Conservation (phyloP, 306 rosid species). For the Gillenia trifoliata region DNA sequence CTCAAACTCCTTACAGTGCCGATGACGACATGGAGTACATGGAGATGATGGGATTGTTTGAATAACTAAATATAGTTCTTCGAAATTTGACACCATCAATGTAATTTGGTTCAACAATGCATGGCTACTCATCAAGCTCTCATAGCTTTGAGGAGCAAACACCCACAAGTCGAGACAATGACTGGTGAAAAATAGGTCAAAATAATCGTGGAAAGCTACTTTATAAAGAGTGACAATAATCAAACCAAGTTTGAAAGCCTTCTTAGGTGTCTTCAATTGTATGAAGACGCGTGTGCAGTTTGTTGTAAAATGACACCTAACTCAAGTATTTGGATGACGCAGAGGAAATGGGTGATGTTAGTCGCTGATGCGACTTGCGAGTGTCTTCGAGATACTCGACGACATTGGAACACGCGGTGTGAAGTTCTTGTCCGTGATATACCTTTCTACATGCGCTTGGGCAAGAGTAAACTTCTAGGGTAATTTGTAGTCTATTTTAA, state of each 20-base stretch:
- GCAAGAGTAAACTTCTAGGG: conserved; percentile 50
- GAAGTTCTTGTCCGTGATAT: conserved; percentile 64
- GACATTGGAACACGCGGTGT: conserved; percentile 45
- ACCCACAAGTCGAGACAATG: conserved; percentile 32
- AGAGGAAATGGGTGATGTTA: conserved; percentile 87
- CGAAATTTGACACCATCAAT: conserved; percentile 63
- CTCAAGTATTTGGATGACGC: conserved; percentile 81
- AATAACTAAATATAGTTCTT: too few species aligned
- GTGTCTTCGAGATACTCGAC: conserved; percentile 65
- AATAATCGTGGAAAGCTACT: conserved; percentile 68
- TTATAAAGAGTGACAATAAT: conserved; percentile 64
- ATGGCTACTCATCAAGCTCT: conserved; percentile 58
- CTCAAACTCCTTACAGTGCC: conserved; percentile 41
- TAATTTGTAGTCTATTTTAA: neutral
- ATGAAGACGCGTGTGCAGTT: conserved; percentile 75
- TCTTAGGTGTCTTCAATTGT: conserved; percentile 49
- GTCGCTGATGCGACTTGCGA: conserved; percentile 70
- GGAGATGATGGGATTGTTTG: conserved; percentile 32
- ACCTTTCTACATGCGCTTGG: conserved; percentile 26
- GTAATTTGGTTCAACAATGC: conserved; percentile 38
- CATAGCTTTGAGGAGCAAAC: conserved; percentile 47
- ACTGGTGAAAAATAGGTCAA: conserved; percentile 41
- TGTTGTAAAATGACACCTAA: conserved; percentile 54
- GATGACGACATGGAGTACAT: conserved; percentile 37
- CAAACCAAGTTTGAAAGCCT: conserved; percentile 57